These are phyloP conservation scores for Alternaria sp. DNA, from an alignment of 2,329 filamentous ascomycete species.

Conservation along the genomic window DNA sequence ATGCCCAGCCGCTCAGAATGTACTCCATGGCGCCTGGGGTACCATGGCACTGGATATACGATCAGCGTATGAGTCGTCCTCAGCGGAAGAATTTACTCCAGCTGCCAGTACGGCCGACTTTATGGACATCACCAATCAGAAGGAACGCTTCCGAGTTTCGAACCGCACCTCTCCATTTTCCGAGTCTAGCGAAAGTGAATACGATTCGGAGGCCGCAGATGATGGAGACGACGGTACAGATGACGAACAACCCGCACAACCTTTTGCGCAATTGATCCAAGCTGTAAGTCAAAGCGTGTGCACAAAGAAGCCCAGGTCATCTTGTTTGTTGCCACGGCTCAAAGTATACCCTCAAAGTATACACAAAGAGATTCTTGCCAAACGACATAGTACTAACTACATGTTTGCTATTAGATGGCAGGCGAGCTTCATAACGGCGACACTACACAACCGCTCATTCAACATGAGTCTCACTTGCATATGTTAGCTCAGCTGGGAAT, in stretches of 20 bases:
- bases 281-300: not conserved
- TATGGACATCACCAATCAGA: slow-evolving; percentile 18
- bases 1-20: slow-evolving; percentile 15
- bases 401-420: not conserved
- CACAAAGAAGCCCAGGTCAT: not conserved
- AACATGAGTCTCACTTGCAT: not conserved
- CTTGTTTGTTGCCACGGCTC: not conserved
- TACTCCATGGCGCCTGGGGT: slow-evolving; percentile 40
- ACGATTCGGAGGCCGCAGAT: not conserved
- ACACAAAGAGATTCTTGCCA: not conserved
- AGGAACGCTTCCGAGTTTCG: slow-evolving; percentile 16
- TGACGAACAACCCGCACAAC: not conserved
- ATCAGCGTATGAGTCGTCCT: slow-evolving; percentile 32
- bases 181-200: slow-evolving; percentile 1
- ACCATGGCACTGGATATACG: slow-evolving; percentile 39
- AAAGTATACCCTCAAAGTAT: not conserved
- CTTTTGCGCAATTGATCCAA: slow-evolving; percentile 2
- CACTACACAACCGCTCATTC: not conserved
- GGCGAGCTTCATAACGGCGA: not conserved
- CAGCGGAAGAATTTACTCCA: not conserved
- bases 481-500: not conserved
- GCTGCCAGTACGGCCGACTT: slow-evolving; percentile 14
- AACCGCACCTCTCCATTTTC: not conserved
- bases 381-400: not conserved
- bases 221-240: slow-evolving; percentile 1